Evolutionary conservation across 2,329 filamentous ascomycete species (phyloP).

Genomic region (Coniella vitis): DNA sequence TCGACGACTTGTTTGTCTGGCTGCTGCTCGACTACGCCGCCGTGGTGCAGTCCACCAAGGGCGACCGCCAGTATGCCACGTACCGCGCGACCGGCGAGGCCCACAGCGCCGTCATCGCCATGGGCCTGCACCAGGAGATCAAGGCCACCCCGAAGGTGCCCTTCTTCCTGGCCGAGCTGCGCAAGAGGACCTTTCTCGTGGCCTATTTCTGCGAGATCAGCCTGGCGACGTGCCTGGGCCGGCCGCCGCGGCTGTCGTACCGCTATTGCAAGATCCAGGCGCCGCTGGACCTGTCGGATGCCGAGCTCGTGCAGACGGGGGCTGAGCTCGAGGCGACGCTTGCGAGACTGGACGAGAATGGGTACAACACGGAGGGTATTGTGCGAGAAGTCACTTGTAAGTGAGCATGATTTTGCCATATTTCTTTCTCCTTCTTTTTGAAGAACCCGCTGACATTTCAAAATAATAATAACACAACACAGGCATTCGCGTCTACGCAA

Average conservation of each 20-base stretch:
- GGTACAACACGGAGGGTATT: conserved; percentile 21
- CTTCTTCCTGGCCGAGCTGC: conserved; percentile 26
- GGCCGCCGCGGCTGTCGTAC: conserved; percentile 27
- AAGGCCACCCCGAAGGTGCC: conserved; percentile 24
- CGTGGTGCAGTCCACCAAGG: conserved; percentile 21
- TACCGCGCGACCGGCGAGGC: conserved; percentile 27
- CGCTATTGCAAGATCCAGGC: conserved; percentile 26
- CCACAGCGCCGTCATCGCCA: conserved; percentile 23
- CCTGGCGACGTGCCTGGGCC: conserved; percentile 25
- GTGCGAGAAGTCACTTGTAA: conserved; percentile 18
- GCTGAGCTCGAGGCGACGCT: conserved; percentile 22
- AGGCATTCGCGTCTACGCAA: conserved; percentile 21
- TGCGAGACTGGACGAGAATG: conserved; percentile 23
- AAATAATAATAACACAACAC: too few species aligned
- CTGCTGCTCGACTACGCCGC: conserved; percentile 22
- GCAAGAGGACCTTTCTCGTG: conserved; percentile 21
- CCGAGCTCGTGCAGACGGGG: conserved; percentile 21
- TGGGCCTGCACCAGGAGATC: conserved; percentile 27
- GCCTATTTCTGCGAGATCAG: conserved; percentile 27
- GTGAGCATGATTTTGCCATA: background rate
- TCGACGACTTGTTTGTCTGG: conserved; percentile 29
- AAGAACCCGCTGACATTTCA: too few species aligned
- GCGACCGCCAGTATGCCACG: conserved; percentile 23
- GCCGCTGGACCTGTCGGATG: conserved; percentile 24
- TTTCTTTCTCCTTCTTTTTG: background rate